Evolutionary conservation across 495 filamentous ascomycete species (phyloP).

Genomic region (Neohortaea acidophila): DNA sequence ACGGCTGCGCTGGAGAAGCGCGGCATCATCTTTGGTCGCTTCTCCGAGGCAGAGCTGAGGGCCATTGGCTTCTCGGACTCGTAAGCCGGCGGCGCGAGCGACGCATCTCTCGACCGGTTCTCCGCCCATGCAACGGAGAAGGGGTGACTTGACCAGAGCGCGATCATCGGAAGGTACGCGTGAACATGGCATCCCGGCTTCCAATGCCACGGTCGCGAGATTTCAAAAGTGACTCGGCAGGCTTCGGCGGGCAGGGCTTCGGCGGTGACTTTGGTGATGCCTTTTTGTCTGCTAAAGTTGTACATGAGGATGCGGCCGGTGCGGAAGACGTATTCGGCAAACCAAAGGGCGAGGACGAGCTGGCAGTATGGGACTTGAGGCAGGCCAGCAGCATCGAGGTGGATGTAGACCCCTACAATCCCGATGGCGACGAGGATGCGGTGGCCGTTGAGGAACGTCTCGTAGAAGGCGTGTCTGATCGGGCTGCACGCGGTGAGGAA

Average conservation of each 20-base stretch:
- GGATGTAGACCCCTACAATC: slow-evolving; percentile 40
- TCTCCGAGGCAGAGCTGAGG: no score
- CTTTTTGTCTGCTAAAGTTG: slow-evolving; percentile 20
- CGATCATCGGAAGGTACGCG: slow-evolving; percentile 37
- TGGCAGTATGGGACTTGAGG: slow-evolving; percentile 27
- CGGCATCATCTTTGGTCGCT: no score
- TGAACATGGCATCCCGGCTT: slow-evolving; percentile 41
- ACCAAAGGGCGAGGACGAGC: slow-evolving; percentile 23
- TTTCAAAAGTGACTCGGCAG: slow-evolving; percentile 36
- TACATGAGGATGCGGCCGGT: slow-evolving; percentile 20
- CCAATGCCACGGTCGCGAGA: slow-evolving; percentile 36
- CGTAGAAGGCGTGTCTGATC: slow-evolving; percentile 43
- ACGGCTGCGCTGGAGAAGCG: no score
- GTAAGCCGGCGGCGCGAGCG: no score
- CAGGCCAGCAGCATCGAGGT: slow-evolving; percentile 32
- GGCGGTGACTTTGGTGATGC: slow-evolving; percentile 33
- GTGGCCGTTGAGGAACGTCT: slow-evolving; percentile 41
- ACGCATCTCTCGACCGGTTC: slow-evolving; percentile 2
- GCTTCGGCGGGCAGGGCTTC: slow-evolving; percentile 37
- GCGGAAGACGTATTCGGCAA: slow-evolving; percentile 21
- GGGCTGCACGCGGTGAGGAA: slow-evolving; percentile 37
- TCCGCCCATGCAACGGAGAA: slow-evolving; percentile 42
- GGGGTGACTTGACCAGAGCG: slow-evolving; percentile 41
- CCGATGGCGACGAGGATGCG: slow-evolving; percentile 34
- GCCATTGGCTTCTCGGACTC: no score